Conservation (phyloP, 805 yeast genomes). For the Kazachstania viticola region DNA sequence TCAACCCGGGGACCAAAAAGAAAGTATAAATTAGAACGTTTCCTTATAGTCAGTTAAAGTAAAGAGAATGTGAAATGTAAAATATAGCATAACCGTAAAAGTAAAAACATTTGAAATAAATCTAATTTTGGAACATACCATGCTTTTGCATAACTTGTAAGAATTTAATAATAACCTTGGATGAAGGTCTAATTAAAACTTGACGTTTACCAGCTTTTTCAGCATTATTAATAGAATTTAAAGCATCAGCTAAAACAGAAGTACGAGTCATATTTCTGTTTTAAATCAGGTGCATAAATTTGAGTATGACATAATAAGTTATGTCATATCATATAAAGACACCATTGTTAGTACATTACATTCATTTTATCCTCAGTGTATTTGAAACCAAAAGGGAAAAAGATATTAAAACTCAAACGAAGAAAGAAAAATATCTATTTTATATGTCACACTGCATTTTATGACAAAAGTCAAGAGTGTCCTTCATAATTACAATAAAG, state of each 20-base stretch:
- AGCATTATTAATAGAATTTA: constrained; percentile 95
- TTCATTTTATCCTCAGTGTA: neutral
- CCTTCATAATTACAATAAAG: constrained; percentile 1
- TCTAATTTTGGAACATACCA: too few species aligned
- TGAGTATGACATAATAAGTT: neutral
- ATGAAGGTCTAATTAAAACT: constrained; percentile 94
- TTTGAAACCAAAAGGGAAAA: neutral
- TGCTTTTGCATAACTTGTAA: constrained; percentile 94
- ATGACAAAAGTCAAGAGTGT: constrained; percentile 1
- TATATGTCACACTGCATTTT: neutral
- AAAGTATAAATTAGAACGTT: neutral
- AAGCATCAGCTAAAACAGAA: constrained; percentile 96
- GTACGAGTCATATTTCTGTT: constrained; percentile 80
- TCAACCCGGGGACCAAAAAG: constrained; percentile 61
- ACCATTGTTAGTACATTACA: neutral
- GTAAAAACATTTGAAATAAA: neutral
- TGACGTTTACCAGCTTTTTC: constrained; percentile 99
- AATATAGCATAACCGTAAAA: neutral
- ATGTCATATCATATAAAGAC: neutral
- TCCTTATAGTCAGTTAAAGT: neutral
- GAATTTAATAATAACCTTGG: constrained; percentile 94
- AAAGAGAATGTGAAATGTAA: neutral
- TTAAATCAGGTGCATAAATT: neutral
- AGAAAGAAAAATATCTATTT: neutral
- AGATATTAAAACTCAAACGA: neutral